Conservation (phyloP, 2,329 filamentous ascomycete genomes). For the Shiraia bambusicola region DNA sequence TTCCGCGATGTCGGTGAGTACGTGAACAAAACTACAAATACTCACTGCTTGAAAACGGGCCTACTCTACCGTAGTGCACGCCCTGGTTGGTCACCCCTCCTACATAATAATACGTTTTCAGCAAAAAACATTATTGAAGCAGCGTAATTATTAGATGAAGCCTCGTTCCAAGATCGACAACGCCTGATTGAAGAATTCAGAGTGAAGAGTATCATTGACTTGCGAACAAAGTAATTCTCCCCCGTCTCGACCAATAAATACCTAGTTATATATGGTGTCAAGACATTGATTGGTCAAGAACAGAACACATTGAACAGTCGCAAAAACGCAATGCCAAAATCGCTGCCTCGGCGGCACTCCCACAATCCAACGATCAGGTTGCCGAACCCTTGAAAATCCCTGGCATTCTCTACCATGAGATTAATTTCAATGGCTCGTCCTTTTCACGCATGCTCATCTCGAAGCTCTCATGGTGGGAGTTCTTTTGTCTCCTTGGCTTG, state of each 20-base stretch:
- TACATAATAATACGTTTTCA: too few species aligned
- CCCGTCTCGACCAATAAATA: not conserved
- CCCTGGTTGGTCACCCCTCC: constrained; percentile 26
- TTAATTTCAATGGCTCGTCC: constrained; percentile 72
- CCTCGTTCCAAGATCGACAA: constrained; percentile 64
- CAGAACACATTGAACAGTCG: constrained; percentile 70
- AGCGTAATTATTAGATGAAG: constrained; percentile 67
- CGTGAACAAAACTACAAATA: constrained; percentile 26
- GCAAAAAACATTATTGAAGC: constrained; percentile 4
- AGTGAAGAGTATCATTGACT: constrained; percentile 74
- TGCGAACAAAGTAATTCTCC: constrained; percentile 67
- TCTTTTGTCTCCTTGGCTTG: constrained; percentile 63
- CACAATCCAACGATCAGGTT: constrained; percentile 53
- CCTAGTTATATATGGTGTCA: too few species aligned
- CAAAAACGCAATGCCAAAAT: constrained; percentile 59
- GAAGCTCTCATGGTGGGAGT: constrained; percentile 67
- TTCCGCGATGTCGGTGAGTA: constrained; percentile 42
- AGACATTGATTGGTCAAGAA: constrained; percentile 50
- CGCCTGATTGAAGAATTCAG: constrained; percentile 61
- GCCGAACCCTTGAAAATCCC: constrained; percentile 63
- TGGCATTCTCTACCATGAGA: constrained; percentile 63
- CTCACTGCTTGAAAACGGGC: constrained; percentile 28
- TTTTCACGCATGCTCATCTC: constrained; percentile 70
- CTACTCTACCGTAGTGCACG: constrained; percentile 40
- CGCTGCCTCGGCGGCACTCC: constrained; percentile 47